Conservation (phyloP, 2,329 filamentous ascomycete genomes). For the Eurotiales sp. region DNA sequence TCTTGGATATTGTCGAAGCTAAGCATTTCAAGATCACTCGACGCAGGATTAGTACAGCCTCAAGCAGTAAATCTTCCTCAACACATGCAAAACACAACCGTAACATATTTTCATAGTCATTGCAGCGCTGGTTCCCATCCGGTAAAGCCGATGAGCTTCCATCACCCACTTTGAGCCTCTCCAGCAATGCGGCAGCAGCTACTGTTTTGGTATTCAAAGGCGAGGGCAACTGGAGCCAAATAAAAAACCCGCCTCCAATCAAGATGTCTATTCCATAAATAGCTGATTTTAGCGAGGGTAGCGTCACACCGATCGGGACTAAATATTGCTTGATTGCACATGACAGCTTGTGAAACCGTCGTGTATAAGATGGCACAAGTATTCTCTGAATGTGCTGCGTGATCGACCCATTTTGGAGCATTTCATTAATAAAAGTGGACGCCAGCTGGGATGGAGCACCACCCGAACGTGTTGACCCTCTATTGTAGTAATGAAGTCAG, state of each 20-base stretch:
- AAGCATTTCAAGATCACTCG: not conserved
- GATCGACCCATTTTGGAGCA: not conserved
- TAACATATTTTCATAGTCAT: not conserved
- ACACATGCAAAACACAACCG: conserved; percentile 2
- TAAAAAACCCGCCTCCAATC: not conserved
- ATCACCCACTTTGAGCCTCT: not conserved
- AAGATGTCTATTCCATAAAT: not conserved
- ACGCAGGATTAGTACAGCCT: not conserved
- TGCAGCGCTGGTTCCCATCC: not conserved
- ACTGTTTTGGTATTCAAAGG: not conserved
- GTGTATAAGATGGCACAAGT: not conserved
- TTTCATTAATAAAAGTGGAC: conserved; percentile 3
- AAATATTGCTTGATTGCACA: not conserved
- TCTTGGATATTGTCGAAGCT: too few species aligned
- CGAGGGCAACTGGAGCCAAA: conserved; percentile 3
- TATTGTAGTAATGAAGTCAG: not conserved
- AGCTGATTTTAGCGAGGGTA: not conserved
- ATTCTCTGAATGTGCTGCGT: not conserved
- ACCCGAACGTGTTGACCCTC: conserved; percentile 1
- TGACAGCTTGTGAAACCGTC: not conserved
- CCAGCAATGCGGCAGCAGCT: not conserved
- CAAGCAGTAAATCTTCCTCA: not conserved
- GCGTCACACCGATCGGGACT: not conserved
- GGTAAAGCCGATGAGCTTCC: not conserved
- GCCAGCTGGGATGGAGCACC: not conserved